Conservation (phyloP, 2,329 filamentous ascomycete genomes). For the Neodidymelliopsis sp. region DNA sequence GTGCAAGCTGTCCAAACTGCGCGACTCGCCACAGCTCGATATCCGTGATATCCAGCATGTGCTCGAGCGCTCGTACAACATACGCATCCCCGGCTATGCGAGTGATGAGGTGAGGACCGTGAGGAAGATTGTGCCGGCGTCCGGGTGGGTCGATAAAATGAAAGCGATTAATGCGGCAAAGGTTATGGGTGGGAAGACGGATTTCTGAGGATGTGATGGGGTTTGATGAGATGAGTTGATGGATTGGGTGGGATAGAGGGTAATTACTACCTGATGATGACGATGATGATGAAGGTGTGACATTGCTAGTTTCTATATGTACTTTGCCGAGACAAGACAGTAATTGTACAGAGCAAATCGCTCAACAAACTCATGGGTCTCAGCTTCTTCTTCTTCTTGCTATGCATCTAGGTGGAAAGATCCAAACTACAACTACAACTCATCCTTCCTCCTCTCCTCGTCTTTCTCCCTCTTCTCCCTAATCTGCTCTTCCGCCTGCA, state of each 20-base stretch:
- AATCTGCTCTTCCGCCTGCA: conserved; percentile 38
- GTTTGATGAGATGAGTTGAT: too few species aligned
- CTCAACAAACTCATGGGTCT: too few species aligned
- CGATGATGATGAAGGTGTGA: background rate
- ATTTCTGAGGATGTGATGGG: conserved; percentile 40
- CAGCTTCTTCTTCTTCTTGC: too few species aligned
- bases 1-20: conserved; percentile 91
- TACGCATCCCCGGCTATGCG: conserved; percentile 89
- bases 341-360: too few species aligned
- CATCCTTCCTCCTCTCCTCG: conserved; percentile 37
- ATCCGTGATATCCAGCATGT: conserved; percentile 68
- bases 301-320: background rate
- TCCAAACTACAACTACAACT: too few species aligned
- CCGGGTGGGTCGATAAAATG: conserved; percentile 96
- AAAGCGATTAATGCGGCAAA: conserved; percentile 95
- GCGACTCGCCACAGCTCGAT: conserved; percentile 88
- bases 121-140: conserved; percentile 86
- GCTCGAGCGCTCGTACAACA: conserved; percentile 71
- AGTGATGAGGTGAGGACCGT: conserved; percentile 94
- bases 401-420: too few species aligned
- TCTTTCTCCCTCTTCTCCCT: conserved; percentile 39
- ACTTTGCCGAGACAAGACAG: too few species aligned
- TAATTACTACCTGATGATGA: background rate
- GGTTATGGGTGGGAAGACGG: conserved; percentile 61
- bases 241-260: background rate